phyloP scores from a whole-genome alignment of 495 filamentous ascomycete genomes.

The Trichoderma parareesei region DNA sequence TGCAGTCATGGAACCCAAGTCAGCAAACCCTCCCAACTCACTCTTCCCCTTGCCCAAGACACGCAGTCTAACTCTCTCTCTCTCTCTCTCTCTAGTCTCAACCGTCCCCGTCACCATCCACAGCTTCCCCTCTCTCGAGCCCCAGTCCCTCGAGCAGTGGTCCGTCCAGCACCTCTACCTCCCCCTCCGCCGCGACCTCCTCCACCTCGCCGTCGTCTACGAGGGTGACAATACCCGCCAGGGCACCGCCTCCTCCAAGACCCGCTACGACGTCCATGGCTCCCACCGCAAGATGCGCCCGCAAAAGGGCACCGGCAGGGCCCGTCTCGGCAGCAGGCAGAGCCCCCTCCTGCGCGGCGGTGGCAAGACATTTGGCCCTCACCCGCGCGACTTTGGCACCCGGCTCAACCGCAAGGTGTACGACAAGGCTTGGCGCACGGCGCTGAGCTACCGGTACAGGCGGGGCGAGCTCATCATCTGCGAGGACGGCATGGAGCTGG shows the following conservation, averaged over 20 bases:
- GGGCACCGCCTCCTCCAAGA: conserved; percentile 81
- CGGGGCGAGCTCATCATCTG: conserved; percentile 81
- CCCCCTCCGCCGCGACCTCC: conserved; percentile 81
- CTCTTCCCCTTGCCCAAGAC: background rate
- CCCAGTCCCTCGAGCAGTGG: conserved; percentile 69
- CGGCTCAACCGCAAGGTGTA: conserved; percentile 83
- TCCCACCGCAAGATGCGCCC: conserved; percentile 65
- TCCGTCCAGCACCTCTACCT: conserved; percentile 72
- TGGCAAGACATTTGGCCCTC: conserved; percentile 78
- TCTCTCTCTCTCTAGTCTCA: conserved; percentile 31
- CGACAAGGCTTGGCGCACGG: conserved; percentile 91
- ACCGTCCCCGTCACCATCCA: conserved; percentile 75
- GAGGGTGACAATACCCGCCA: conserved; percentile 84
- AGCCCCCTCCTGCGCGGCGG: conserved; percentile 80
- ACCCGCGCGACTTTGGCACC: conserved; percentile 81
- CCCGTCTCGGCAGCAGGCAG: conserved; percentile 71
- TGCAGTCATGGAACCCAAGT: conserved; percentile 11
- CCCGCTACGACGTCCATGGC: conserved; percentile 74
- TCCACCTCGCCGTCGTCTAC: conserved; percentile 87
- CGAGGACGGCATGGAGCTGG: conserved; percentile 60
- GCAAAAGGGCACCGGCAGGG: conserved; percentile 79
- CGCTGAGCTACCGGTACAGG: conserved; percentile 81
- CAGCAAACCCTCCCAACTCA: background rate
- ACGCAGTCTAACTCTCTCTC: too few species aligned
- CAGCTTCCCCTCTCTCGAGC: conserved; percentile 84